Evolutionary conservation across 768 basidiomycete species (phyloP), one percentile per base, ranked within the genome.

Genomic region (Dentipellis sp.): DNA sequence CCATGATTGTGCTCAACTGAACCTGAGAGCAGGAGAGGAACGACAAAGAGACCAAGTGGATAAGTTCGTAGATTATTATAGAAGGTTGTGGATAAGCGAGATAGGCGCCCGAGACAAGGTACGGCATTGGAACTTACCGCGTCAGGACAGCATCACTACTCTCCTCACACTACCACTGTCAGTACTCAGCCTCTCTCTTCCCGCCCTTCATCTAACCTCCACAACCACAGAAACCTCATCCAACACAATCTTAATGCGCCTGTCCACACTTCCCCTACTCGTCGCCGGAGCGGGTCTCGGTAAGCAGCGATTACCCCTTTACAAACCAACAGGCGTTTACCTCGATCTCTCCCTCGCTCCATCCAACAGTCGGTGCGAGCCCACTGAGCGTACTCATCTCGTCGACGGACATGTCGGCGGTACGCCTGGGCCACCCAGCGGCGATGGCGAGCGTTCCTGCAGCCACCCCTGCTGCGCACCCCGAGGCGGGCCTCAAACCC

Each of bases 361-460:
- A 29, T 29, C 29, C 29, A 29, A 29, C 50, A 62, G 61, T 56
- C 52, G 34, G 35, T 16, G 59, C 61, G 4, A 56, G 40, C 4
- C 56, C 61, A 29, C 34, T 56, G 4, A 47, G 49, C 22, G 52
- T 58, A 16, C 42, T 53, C 47, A 54, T 62, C 1, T 22, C 59
- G 1, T 21, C 61, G 9, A 60, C 46, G 0, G 56, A 60, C 1
- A 21, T 60, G 7, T 57, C 56, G 3, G 54, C 61, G 16, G 12
- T 57, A 2, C 58, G 59, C 17, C 10, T 62, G 19, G 61, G 61
- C 16, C 54, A 60, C 10, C 39, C 61, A 17, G 61, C 51, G 5
- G 57, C 56, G 8, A 52, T 40, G 10, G 12, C 36, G 2, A 22
- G 21, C n/a, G 34, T 23, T 9, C 50, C 50, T 4, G 17, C 16